These are phyloP conservation scores for Talaromyces islandicus DNA, from an alignment of 2,329 filamentous ascomycete genomes.

Conservation along the genomic window DNA sequence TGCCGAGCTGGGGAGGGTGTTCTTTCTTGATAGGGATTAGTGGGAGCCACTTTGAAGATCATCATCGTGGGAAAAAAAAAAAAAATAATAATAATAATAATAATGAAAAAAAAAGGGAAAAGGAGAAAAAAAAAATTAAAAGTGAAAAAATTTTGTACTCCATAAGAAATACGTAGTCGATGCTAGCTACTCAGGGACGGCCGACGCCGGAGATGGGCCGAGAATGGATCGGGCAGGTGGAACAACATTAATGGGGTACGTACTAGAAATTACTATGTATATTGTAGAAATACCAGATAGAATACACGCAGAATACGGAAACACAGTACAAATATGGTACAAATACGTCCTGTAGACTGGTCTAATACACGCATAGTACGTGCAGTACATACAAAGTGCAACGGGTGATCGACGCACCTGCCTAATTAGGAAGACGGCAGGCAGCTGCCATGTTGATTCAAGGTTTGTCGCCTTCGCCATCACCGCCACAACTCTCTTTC, in stretches of 20 bases:
- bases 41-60: not conserved
- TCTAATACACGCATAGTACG: not conserved
- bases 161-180: too few relatives aligned
- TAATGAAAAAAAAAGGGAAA: too few relatives aligned
- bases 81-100: too few relatives aligned
- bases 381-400: not conserved
- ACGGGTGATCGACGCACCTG: not conserved
- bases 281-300: not conserved
- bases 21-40: not conserved
- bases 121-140: too few relatives aligned
- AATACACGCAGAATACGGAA: not conserved
- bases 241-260: too few relatives aligned
- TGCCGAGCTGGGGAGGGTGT: not conserved
- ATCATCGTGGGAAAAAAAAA: not conserved
- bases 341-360: too few relatives aligned
- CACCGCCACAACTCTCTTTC: not conserved
- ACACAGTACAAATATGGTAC: too few relatives aligned
- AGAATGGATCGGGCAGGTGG: not conserved
- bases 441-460: not conserved
- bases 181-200: too few relatives aligned
- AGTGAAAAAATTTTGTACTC: too few relatives aligned
- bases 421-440: not conserved
- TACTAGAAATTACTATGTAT: too few relatives aligned
- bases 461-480: not conserved
- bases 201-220: not conserved